Conservation (phyloP, 1,284 basidiomycete genomes). For the Vanrija pseudolonga region DNA sequence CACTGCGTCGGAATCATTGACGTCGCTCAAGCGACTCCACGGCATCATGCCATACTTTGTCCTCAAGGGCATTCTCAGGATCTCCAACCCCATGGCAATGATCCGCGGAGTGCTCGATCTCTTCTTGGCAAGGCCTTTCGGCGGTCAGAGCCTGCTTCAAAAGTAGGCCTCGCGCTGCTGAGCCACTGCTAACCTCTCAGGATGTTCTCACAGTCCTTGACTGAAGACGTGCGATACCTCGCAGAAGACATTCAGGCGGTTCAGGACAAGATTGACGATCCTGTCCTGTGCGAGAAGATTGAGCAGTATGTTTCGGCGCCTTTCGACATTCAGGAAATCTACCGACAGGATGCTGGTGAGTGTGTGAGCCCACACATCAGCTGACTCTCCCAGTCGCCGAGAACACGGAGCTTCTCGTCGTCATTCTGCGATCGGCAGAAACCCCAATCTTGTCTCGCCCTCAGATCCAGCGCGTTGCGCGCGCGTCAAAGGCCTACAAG, state of each 20-base stretch:
- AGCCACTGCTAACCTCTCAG: constrained; percentile 49
- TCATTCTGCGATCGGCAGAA: constrained; percentile 77
- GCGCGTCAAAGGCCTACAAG: constrained; percentile 70
- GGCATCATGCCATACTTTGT: constrained; percentile 98
- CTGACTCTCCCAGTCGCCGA: constrained; percentile 58
- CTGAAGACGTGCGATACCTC: constrained; percentile 80
- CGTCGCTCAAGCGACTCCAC: constrained; percentile 86
- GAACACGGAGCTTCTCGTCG: constrained; percentile 71
- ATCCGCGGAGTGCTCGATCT: constrained; percentile 86
- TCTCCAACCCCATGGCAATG: constrained; percentile 96
- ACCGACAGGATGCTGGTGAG: constrained; percentile 72
- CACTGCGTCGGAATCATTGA: constrained; percentile 82
- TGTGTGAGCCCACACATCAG: constrained; percentile 1
- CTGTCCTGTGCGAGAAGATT: constrained; percentile 81
- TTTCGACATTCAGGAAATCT: constrained; percentile 77
- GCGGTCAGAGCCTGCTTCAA: constrained; percentile 83
- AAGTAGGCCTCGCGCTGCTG: background rate
- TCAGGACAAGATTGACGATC: constrained; percentile 82
- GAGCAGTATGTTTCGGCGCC: constrained; percentile 80
- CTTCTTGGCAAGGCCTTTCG: constrained; percentile 97
- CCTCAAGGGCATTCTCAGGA: constrained; percentile 82
- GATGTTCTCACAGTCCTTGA: constrained; percentile 89
- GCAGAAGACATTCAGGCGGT: constrained; percentile 83
- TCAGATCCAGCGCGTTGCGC: constrained; percentile 72
- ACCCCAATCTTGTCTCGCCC: constrained; percentile 67